Base-by-base conservation (phyloP, 106 monocot species). In the Allium sativum region DNA sequence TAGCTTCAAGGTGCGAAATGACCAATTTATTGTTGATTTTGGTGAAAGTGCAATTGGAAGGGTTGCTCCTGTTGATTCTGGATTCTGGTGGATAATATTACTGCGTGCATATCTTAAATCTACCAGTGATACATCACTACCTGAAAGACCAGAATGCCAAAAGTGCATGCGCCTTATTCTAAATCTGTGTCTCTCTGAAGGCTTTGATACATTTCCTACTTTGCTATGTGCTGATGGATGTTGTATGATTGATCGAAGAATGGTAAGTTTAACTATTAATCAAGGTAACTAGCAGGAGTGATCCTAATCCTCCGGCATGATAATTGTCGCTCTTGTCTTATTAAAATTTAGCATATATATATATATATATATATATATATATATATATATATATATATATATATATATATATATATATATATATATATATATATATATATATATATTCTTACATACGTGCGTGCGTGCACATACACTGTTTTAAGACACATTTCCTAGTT, bases 81-180 rank as follows among this genome's bases (percentile, higher is more conserved):
- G 81, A 40, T 81, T 81, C 63, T 81, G 81, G 81, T 81, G 81
- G 81, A 82, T 82, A 8, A 73, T 82, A 61, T 56, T 82, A 56
- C 81, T 82, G 40, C 76, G 77, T 40, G 81, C 81, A 12, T 82
- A 82, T 18, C 72, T 73, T 2, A 81, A 56, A 44, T 65, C 72
- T 41, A 81, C 81, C 10, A 70, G 76, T 12, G 81, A 82, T 42
- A 21, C 54, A 40, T 66, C 69, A 1, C 61, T 82, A 41, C 61
- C 77, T 66, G 77, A 82, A 18, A 70, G 15, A 55, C 55, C 72
- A 16, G 81, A 82, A 19, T 82, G 77, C 59, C 81, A 82, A 56
- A 77, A 63, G 44, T 58, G 81, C 52, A 77, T 82, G 65, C 64
- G 62, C 2, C 77, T 82, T 70, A 73, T 82, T 50, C 47, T 82